Conservation (phyloP, 2,329 filamentous ascomycete genomes). For the Verruconis gallopava region DNA sequence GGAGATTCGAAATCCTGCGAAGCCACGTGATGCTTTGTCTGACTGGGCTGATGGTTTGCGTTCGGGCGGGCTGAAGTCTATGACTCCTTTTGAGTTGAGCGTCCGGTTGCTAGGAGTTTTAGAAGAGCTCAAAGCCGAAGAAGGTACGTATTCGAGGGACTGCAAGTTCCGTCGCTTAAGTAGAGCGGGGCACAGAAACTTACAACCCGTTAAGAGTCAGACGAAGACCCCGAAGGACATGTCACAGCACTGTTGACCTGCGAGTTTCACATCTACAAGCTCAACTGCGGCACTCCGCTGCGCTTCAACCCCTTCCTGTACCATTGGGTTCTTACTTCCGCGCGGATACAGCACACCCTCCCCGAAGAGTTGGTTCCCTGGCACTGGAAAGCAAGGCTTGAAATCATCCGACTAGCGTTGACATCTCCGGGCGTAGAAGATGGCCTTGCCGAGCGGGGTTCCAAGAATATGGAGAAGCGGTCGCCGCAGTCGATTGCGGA, state of each 20-base stretch:
- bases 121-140: too few relatives aligned
- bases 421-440: not conserved
- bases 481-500: conserved; percentile 14
- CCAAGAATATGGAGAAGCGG: conserved; percentile 16
- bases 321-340: conserved; percentile 25
- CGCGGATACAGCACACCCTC: not conserved
- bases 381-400: not conserved
- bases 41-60: not conserved
- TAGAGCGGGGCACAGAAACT: not conserved
- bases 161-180: not conserved
- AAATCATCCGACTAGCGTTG: not conserved
- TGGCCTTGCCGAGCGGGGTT: conserved; percentile 10
- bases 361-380: not conserved
- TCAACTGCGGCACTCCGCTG: conserved; percentile 20
- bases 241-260: conserved; percentile 18
- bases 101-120: not conserved
- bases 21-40: too few relatives aligned
- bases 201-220: not conserved
- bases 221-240: conserved; percentile 1
- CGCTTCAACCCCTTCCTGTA: conserved; percentile 25
- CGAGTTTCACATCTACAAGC: conserved; percentile 23
- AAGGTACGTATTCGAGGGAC: too few relatives aligned
- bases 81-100: conserved; percentile 5
- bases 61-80: not conserved
- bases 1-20: not conserved